These are phyloP conservation scores for Scedosporium boydii DNA, from an alignment of 2,329 filamentous ascomycete genomes.

Conservation along the genomic window DNA sequence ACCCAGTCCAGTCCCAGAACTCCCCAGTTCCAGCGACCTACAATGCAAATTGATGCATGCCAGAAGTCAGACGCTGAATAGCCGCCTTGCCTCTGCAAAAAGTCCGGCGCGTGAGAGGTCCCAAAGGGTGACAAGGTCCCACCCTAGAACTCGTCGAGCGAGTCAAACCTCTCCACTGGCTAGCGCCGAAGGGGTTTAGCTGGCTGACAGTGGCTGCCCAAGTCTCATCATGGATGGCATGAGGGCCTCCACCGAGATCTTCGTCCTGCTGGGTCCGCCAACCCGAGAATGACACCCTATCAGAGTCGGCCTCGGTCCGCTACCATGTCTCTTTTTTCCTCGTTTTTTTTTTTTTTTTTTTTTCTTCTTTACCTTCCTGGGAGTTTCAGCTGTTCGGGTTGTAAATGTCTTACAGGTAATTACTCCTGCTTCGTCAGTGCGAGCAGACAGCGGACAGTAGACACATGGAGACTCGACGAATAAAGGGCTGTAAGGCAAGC, in stretches of 20 bases:
- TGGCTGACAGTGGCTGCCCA: neutral
- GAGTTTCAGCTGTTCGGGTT: neutral
- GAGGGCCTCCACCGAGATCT: neutral
- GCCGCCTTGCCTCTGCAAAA: neutral
- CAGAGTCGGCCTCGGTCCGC: neutral
- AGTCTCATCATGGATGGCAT: neutral
- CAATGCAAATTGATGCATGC: no score
- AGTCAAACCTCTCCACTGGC: neutral
- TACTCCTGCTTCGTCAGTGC: neutral
- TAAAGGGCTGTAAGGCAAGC: neutral
- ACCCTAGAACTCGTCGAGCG: neutral
- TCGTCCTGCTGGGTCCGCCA: neutral
- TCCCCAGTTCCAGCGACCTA: neutral
- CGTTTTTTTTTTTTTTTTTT: no score
- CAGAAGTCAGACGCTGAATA: neutral
- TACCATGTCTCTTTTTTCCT: neutral
- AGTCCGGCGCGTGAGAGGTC: no score
- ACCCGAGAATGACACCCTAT: neutral
- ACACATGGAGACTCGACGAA: neutral
- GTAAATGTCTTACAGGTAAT: neutral
- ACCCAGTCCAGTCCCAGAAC: neutral
- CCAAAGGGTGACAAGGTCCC: neutral
- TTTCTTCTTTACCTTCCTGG: no score
- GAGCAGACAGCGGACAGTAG: neutral
- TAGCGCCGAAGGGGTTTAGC: neutral